Conservation (phyloP, 805 yeast species). For the Wickerhamiella qilinensis region DNA sequence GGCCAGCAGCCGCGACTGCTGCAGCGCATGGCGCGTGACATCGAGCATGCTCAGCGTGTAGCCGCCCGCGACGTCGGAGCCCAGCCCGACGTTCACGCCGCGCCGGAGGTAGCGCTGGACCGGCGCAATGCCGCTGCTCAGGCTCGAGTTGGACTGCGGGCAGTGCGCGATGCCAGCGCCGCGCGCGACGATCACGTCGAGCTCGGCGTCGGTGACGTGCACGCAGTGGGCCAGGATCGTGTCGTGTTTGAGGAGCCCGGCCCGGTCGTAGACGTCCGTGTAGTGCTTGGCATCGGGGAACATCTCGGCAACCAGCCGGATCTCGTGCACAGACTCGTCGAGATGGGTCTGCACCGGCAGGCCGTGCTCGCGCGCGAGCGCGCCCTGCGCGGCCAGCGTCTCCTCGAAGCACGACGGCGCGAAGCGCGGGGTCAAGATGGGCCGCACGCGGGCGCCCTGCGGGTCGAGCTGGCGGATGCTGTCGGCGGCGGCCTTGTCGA, state of each 20-base stretch:
- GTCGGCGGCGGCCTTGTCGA: constrained; percentile 41
- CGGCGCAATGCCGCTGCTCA: constrained; percentile 83
- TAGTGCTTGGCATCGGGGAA: constrained; percentile 61
- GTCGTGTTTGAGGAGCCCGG: constrained; percentile 39
- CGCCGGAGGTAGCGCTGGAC: constrained; percentile 50
- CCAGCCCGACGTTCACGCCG: constrained; percentile 62
- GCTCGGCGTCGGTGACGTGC: constrained; percentile 53
- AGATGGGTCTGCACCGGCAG: constrained; percentile 80
- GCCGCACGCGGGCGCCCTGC: constrained; percentile 31
- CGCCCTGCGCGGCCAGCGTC: constrained; percentile 47
- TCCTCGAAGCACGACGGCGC: constrained; percentile 72
- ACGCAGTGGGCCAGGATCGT: constrained; percentile 86
- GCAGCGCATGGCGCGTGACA: constrained; percentile 51
- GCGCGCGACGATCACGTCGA: constrained; percentile 34
- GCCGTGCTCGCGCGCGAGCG: constrained; percentile 28
- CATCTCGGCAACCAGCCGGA: constrained; percentile 50
- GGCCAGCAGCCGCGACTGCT: constrained; percentile 56
- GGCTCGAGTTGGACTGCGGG: constrained; percentile 77
- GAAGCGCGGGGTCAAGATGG: constrained; percentile 83
- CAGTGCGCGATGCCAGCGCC: constrained; percentile 77
- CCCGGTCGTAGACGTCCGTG: constrained; percentile 59
- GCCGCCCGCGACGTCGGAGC: constrained; percentile 71
- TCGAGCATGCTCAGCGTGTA: constrained; percentile 47
- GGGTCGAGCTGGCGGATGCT: constrained; percentile 24
- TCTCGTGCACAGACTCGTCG: constrained; percentile 65